Conservation (phyloP, 164 flowering plant genomes). For the Vitis rotundifolia region DNA sequence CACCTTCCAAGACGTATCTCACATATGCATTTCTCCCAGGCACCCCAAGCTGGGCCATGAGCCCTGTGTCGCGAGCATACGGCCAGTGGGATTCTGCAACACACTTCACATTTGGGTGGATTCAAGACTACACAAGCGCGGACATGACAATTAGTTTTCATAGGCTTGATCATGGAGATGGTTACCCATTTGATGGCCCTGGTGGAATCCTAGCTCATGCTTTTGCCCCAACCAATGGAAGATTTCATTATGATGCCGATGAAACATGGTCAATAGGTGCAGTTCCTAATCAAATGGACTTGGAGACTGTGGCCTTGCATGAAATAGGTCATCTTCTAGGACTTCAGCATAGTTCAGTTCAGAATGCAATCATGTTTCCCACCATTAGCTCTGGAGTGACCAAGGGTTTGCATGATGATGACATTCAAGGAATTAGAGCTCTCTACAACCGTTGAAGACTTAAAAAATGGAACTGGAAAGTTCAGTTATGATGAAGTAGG, state of each 20-base stretch:
- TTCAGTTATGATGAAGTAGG: too few species aligned
- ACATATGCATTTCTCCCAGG: too few species aligned
- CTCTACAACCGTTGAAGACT: background rate
- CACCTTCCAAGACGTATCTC: slow-evolving; percentile 3
- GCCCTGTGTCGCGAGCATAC: slow-evolving; percentile 11
- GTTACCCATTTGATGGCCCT: slow-evolving; percentile 21
- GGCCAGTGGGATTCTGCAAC: slow-evolving; percentile 17
- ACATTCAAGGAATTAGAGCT: background rate
- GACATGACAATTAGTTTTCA: slow-evolving; percentile 24
- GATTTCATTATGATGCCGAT: slow-evolving; percentile 27
- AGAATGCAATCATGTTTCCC: slow-evolving; percentile 38
- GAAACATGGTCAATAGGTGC: slow-evolving; percentile 20
- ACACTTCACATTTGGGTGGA: slow-evolving; percentile 18
- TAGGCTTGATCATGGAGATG: slow-evolving; percentile 32
- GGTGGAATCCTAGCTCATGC: slow-evolving; percentile 33
- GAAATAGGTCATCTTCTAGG: slow-evolving; percentile 63
- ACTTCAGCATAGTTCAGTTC: slow-evolving; percentile 26
- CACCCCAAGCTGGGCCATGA: too few species aligned
- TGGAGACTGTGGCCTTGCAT: slow-evolving; percentile 47
- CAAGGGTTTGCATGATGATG: slow-evolving; percentile 6
- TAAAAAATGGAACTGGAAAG: background rate
- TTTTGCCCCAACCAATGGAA: slow-evolving; percentile 27
- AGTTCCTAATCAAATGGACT: slow-evolving; percentile 4
- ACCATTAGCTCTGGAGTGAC: background rate
- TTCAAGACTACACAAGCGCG: background rate